These are phyloP conservation scores for Radiomyces spectabilis DNA, from an alignment of 192 early-diverging fungal genomes.

Conservation along the genomic window DNA sequence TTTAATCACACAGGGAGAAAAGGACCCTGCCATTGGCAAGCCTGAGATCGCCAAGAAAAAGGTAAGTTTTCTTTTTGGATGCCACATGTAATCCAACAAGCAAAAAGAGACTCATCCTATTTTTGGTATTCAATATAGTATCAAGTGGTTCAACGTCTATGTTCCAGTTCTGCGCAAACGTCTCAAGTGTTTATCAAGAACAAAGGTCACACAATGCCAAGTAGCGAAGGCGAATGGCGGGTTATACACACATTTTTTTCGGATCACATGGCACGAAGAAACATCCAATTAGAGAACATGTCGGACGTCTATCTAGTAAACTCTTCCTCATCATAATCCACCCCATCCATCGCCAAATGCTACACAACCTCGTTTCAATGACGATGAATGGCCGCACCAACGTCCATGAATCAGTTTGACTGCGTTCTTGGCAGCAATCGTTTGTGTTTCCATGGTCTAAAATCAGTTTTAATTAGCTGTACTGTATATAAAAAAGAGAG, in stretches of 20 bases:
- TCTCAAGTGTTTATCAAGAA: constrained; percentile 37
- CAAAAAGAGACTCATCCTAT: too few relatives aligned
- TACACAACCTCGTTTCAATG: not conserved
- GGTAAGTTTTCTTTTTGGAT: constrained; percentile 7
- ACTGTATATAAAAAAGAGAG: not conserved
- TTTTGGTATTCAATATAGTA: constrained; percentile 6
- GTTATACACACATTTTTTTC: constrained; percentile 59
- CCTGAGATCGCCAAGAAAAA: constrained; percentile 28
- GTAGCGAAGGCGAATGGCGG: constrained; percentile 49
- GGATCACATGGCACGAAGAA: constrained; percentile 39
- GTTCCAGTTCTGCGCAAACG: constrained; percentile 20
- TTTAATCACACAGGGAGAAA: constrained; percentile 54
- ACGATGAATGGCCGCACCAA: constrained; percentile 12
- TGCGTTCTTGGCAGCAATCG: constrained; percentile 47
- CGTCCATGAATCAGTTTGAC: constrained; percentile 39
- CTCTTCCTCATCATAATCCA: not conserved
- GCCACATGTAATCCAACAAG: too few relatives aligned
- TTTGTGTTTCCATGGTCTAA: constrained; percentile 64
- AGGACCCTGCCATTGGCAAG: constrained; percentile 35
- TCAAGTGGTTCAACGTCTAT: constrained; percentile 25
- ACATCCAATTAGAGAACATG: constrained; percentile 52
- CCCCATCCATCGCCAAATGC: constrained; percentile 27
- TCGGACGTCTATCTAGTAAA: constrained; percentile 58
- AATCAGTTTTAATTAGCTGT: not conserved
- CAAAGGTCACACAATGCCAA: constrained; percentile 60